Base-by-base conservation (phyloP, 352 stramenopile genomes). In the Albugo candida region DNA sequence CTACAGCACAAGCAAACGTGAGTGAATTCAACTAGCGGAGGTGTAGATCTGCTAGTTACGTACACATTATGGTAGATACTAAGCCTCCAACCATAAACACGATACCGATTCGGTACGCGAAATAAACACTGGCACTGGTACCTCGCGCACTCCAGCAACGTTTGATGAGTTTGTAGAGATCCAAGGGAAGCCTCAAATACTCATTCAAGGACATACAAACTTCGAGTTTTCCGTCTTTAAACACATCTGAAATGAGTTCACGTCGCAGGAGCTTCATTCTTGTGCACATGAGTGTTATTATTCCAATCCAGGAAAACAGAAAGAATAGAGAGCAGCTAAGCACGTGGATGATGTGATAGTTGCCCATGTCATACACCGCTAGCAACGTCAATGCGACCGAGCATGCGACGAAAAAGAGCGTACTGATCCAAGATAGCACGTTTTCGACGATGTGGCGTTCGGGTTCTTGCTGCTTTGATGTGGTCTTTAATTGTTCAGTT, bases 281-380 rank as follows among this genome's bases (percentile, higher is more conserved):
- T 31, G 24, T 31, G 8, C 24, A 31, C 8, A 8, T 31, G 24
- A 31, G 24, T 10, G 24, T 8, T 18, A 82, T 57, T 47, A 92
- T 81, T 38, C 53, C 71, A 24, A 59, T 40, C 79, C 79, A 92
- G 6, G 76, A 64, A 5, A 58, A 47, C 10, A 86, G 41, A 51
- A 92, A 92, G 56, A 92, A 92, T 5, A 64, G 34, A 19, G 85
- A 64, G 0, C 76, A 88, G 53, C 66, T 84, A 36, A 39, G 51
- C 43, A 89, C 66, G 52, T 92, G 79, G 1, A 63, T 60, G 45
- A 84, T 64, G 50, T 86, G 74, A 55, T 78, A 59, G 5, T 50
- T 55, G 20, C 74, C 65, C 79, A 92, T 87, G 59, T 89, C 74
- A 43, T 83, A 57, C 17, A 83, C 60, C 17, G 72, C 74, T 13